phyloP scores from a whole-genome alignment of 495 filamentous ascomycete species.

The Aspergillus asperescens region DNA sequence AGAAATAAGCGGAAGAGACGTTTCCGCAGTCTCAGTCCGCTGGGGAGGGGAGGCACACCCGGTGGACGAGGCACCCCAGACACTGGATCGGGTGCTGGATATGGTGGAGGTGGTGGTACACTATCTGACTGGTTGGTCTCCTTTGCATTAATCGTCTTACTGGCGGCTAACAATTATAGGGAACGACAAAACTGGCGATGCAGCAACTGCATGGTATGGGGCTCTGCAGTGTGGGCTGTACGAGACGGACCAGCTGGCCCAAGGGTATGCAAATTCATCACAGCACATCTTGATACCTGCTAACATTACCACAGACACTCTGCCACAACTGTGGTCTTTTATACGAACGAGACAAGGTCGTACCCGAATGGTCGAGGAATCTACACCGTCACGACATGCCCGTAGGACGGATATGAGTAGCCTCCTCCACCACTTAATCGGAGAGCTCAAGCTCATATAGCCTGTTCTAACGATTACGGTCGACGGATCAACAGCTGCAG shows the following conservation, averaged over 20 bases:
- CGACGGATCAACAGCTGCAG: background rate
- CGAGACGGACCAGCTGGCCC: slow-evolving; percentile 82
- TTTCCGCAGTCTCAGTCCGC: slow-evolving; percentile 81
- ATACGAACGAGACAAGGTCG: slow-evolving; percentile 77
- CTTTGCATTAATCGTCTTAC: background rate
- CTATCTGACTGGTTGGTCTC: slow-evolving; percentile 59
- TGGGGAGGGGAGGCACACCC: slow-evolving; percentile 60
- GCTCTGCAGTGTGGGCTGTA: slow-evolving; percentile 88
- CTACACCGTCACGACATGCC: slow-evolving; percentile 59
- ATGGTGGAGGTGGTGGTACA: slow-evolving; percentile 62
- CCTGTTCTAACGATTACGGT: background rate
- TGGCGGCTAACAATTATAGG: slow-evolving; percentile 30
- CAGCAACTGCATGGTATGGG: slow-evolving; percentile 82
- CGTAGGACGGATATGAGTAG: slow-evolving; percentile 26
- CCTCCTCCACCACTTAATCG: background rate
- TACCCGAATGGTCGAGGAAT: slow-evolving; percentile 78
- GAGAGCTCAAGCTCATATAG: background rate
- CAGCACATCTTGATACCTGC: background rate
- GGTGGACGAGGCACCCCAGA: slow-evolving; percentile 73
- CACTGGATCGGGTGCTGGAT: slow-evolving; percentile 56
- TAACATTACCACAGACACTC: slow-evolving; percentile 55
- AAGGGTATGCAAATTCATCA: slow-evolving; percentile 54
- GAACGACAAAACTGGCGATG: slow-evolving; percentile 88
- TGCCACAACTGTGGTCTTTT: slow-evolving; percentile 91
- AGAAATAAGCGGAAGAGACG: slow-evolving; percentile 89